Evolutionary conservation across 495 filamentous ascomycete species (phyloP).

Genomic region (Tricharina praecox): DNA sequence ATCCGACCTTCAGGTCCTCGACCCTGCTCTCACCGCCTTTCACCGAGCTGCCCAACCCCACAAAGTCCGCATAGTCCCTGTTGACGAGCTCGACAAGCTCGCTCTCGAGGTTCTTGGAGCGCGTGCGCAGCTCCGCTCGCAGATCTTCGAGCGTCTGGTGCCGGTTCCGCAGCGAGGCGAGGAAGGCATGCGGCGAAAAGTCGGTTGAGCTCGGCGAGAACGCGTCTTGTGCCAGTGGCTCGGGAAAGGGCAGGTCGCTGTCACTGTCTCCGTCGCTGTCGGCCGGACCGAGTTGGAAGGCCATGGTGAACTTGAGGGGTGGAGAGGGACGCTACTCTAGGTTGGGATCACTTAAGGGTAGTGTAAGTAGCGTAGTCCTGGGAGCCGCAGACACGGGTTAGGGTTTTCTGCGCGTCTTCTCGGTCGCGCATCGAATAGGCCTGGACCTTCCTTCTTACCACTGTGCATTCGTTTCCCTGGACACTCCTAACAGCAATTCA

Average conservation of each 20-base stretch:
- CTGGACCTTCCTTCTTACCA: background rate
- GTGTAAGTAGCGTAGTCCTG: too few relatives aligned
- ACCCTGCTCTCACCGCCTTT: conserved; percentile 79
- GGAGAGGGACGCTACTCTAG: background rate
- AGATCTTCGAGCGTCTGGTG: conserved; percentile 95
- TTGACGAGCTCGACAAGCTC: conserved; percentile 91
- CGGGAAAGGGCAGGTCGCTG: conserved; percentile 22
- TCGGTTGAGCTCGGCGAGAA: conserved; percentile 24
- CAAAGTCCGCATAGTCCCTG: conserved; percentile 76
- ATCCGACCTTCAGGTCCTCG: conserved; percentile 74
- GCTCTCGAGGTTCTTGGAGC: conserved; percentile 54
- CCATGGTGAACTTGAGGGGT: conserved; percentile 1
- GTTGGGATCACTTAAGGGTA: too few relatives aligned
- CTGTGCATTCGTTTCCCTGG: too few relatives aligned
- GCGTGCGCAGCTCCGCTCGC: conserved; percentile 61
- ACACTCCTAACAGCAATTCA: background rate
- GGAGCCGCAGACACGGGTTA: conserved; percentile 1
- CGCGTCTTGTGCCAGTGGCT: conserved; percentile 17
- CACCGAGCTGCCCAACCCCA: conserved; percentile 64
- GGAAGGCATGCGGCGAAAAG: conserved; percentile 68
- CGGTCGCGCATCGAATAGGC: background rate
- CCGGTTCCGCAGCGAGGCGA: conserved; percentile 64
- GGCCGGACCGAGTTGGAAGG: conserved; percentile 6
- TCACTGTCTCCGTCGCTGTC: conserved; percentile 11
- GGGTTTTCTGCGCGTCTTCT: conserved; percentile 1